Conservation (phyloP, 345 rosid genomes). For the Rhizophora apiculata region DNA sequence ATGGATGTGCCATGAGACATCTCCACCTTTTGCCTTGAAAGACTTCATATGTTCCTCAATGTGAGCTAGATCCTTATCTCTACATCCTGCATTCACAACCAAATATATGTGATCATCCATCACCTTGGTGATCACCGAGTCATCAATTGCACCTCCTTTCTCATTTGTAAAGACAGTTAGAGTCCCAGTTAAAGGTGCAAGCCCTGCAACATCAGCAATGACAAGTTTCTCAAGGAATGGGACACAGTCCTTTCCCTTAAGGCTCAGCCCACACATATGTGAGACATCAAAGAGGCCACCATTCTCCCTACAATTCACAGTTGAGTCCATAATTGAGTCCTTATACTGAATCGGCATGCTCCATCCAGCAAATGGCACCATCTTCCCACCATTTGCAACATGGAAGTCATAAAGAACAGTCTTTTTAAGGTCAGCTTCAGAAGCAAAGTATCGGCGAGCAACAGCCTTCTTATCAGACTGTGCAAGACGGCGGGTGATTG, state of each 20-base stretch:
- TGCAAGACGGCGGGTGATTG: slow-evolving; percentile 75
- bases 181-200: slow-evolving; percentile 82
- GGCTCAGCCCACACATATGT: slow-evolving; percentile 97
- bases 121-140: slow-evolving; percentile 91
- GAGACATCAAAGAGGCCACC: slow-evolving; percentile 94
- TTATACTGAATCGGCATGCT: slow-evolving; percentile 99
- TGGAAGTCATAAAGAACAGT: slow-evolving; percentile 92
- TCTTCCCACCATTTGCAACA: slow-evolving; percentile 77
- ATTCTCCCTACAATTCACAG: slow-evolving; percentile 83
- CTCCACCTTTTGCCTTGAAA: slow-evolving; percentile 87
- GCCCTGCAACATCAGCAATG: slow-evolving; percentile 90
- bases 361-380: slow-evolving; percentile 99
- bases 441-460: slow-evolving; percentile 64
- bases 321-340: slow-evolving; percentile 96
- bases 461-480: slow-evolving; percentile 67
- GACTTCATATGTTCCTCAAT: slow-evolving; percentile 95
- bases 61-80: slow-evolving; percentile 98
- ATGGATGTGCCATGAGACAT: slow-evolving; percentile 93
- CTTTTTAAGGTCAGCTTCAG: slow-evolving; percentile 82
- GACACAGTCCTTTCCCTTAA: slow-evolving; percentile 89
- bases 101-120: slow-evolving; percentile 73
- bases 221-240: slow-evolving; percentile 94
- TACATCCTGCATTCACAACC: slow-evolving; percentile 98
- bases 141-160: slow-evolving; percentile 95
- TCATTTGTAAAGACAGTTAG: slow-evolving; percentile 92